Evolutionary conservation across 176 grass and related monocot genomes (phyloP).

Genomic region (Triticum turgidum): DNA sequence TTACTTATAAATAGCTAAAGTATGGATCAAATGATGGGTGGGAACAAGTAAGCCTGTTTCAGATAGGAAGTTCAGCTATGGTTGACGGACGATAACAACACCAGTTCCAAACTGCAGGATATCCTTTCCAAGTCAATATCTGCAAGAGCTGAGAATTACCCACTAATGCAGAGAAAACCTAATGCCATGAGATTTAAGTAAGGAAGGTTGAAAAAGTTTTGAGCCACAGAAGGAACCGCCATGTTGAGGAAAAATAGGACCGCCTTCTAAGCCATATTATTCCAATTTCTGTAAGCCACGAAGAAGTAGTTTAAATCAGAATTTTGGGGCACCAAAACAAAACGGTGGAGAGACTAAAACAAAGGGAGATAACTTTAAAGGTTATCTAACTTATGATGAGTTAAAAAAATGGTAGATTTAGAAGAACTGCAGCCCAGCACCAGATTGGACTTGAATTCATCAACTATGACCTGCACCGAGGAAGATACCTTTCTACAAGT

Average conservation of each 20-base stretch:
- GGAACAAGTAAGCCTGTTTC: conserved; percentile 13
- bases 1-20: background rate
- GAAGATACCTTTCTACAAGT: background rate
- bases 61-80: background rate
- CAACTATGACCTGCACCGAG: background rate
- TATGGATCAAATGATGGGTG: background rate
- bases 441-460: background rate
- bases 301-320: background rate
- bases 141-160: background rate
- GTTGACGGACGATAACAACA: background rate
- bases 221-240: background rate
- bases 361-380: background rate
- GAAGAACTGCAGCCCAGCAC: background rate
- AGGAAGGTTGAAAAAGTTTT: background rate
- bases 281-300: background rate
- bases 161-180: background rate
- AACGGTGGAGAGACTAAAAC: too few relatives aligned
- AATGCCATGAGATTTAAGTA: background rate
- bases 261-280: too few relatives aligned
- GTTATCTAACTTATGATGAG: background rate
- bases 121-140: background rate
- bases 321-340: background rate
- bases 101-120: background rate
- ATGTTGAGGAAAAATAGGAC: background rate
- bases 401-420: background rate